Conservation (phyloP, 768 basidiomycete genomes). For the Suillus subaureus region DNA sequence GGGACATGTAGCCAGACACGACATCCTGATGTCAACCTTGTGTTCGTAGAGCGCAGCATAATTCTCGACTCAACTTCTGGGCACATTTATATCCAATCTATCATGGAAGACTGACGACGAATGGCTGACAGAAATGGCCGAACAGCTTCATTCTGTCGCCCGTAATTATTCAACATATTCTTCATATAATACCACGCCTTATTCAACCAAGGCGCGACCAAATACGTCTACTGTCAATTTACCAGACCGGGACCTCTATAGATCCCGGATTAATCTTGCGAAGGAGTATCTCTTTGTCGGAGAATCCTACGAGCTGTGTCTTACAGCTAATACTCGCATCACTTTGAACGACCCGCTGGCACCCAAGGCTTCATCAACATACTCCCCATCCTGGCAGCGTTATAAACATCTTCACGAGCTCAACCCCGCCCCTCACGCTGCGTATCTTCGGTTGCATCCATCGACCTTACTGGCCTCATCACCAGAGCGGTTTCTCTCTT, state of each 20-base stretch:
- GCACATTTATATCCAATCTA: slow-evolving; percentile 63
- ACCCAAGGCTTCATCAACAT: slow-evolving; percentile 14
- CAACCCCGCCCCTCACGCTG: slow-evolving; percentile 91
- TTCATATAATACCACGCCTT: slow-evolving; percentile 20
- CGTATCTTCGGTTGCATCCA: slow-evolving; percentile 76
- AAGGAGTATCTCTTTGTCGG: slow-evolving; percentile 79
- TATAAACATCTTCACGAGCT: slow-evolving; percentile 69
- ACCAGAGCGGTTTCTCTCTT: slow-evolving; percentile 90
- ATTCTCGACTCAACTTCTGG: slow-evolving; percentile 60
- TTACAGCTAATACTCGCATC: slow-evolving; percentile 75
- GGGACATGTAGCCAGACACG: slow-evolving; percentile 27
- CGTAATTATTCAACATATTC: slow-evolving; percentile 16
- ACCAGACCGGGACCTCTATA: slow-evolving; percentile 64
- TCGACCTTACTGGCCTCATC: slow-evolving; percentile 83
- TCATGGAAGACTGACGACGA: slow-evolving; percentile 54
- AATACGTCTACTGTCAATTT: slow-evolving; percentile 41
- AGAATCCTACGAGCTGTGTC: slow-evolving; percentile 91
- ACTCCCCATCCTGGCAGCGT: slow-evolving; percentile 63
- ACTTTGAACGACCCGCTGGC: slow-evolving; percentile 41
- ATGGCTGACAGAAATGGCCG: slow-evolving; percentile 58
- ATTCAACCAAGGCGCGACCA: slow-evolving; percentile 27
- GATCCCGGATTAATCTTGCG: slow-evolving; percentile 65
- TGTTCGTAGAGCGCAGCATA: slow-evolving; percentile 79
- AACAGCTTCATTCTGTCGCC: slow-evolving; percentile 18
- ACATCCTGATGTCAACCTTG: slow-evolving; percentile 74